Evolutionary conservation across 2,329 filamentous ascomycete species (phyloP), one percentile per base, ranked within the genome.

Genomic region (Monosporascus sp.): DNA sequence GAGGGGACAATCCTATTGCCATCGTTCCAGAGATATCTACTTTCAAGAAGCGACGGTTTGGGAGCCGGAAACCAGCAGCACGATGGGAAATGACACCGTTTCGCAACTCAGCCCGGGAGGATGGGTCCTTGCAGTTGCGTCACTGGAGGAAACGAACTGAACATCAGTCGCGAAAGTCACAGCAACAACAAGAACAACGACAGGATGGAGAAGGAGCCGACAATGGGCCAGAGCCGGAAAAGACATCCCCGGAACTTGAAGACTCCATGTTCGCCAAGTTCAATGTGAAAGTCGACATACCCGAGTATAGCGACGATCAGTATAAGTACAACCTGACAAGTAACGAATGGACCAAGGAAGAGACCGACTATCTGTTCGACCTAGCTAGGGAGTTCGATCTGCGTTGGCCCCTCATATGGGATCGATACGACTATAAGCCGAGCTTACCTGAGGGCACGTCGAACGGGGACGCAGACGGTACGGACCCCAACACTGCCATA

Each of bases 361-460:
- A 99, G 72, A 99, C 94, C 8, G 91, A 97, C 67, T 97, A 97
- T 66, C 72, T 99, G 57, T 81, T 97, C 67, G 75, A 82, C 3
- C 68, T 93, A 37, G 89, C 84, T 15, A 80, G 80, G 53, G 87
- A 92, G 47, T 96, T 85, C 65, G 90, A 96, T 65, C 79, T 96
- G 55, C 86, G 94, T 60, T 99, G 94, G 91, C 81, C 93, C 3
- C 70, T 97, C 17, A 89, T 99, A 55, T 90, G 87, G 77, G 94
- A 99, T 69, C 88, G 93, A 53, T 99, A 97, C 72, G 89, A 96
- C 51, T 96, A 83, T 68, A 72, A 68, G 4, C 76, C 80, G 3
- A 72, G 74, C 31, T 67, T 72, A 2, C 69, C 72, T 18, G 59
- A 55, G 8, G 52, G 51, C 3, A 38, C 49, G 18, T 56, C 37